These are phyloP conservation scores for Recurvomyces mirabilis DNA, from an alignment of 495 filamentous ascomycete genomes.

Conservation along the genomic window DNA sequence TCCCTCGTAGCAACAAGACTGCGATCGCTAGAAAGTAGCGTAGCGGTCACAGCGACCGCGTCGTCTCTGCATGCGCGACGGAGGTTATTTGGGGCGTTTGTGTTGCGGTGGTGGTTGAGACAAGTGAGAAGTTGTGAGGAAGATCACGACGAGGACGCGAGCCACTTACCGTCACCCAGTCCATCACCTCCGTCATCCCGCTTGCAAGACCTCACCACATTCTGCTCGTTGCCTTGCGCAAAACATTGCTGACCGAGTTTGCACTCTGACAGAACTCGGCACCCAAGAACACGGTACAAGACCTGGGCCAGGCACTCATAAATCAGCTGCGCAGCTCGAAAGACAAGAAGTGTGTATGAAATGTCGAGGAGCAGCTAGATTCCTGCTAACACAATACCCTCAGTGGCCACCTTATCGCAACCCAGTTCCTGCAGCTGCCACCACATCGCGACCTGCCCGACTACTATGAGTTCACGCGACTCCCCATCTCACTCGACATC, in stretches of 20 bases:
- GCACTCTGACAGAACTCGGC: conserved; percentile 10
- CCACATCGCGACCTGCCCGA: conserved; percentile 49
- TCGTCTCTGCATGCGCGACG: background rate
- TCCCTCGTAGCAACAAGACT: background rate
- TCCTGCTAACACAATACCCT: conserved; percentile 7
- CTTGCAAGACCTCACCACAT: conserved; percentile 1
- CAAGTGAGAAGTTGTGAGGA: conserved; percentile 18
- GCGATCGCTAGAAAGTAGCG: no score
- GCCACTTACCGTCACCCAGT: conserved; percentile 6
- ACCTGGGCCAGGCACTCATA: conserved; percentile 53
- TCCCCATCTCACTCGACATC: conserved; percentile 64
- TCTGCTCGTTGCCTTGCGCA: background rate
- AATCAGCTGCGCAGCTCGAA: conserved; percentile 52
- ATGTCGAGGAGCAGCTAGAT: background rate
- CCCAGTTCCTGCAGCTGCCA: conserved; percentile 59
- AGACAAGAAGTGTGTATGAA: conserved; percentile 58
- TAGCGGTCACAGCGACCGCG: no score
- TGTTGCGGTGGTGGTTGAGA: conserved; percentile 15
- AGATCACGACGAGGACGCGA: conserved; percentile 3
- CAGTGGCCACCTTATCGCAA: conserved; percentile 57
- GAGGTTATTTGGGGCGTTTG: background rate
- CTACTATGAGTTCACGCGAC: conserved; percentile 60
- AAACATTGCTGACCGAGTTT: conserved; percentile 4
- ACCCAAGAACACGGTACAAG: conserved; percentile 32
- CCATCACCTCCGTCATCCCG: conserved; percentile 11